These are phyloP conservation scores for Hanseniaspora opuntiae DNA, from an alignment of 805 yeast genomes.

Conservation along the genomic window DNA sequence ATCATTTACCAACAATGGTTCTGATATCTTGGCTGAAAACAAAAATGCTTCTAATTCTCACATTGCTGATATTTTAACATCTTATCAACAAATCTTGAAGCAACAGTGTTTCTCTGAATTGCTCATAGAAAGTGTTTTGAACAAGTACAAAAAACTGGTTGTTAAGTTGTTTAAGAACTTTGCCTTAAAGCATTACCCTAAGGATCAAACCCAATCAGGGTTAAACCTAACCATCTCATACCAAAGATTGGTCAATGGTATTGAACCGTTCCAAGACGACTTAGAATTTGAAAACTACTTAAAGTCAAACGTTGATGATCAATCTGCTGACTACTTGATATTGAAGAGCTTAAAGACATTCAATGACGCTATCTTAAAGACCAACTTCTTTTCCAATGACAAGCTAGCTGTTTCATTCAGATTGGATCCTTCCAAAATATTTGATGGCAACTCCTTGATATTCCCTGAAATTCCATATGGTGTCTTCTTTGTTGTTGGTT, in stretches of 20 bases:
- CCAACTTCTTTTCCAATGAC: slow-evolving; percentile 85
- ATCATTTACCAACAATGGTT: slow-evolving; percentile 10
- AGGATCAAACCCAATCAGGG: slow-evolving; percentile 16
- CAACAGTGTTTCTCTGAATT: slow-evolving; percentile 85
- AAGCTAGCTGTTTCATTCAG: slow-evolving; percentile 92
- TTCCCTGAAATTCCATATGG: slow-evolving; percentile 71
- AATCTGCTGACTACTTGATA: slow-evolving; percentile 64
- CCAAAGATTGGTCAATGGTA: slow-evolving; percentile 60
- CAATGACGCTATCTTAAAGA: slow-evolving; percentile 77
- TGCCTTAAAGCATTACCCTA: slow-evolving; percentile 69
- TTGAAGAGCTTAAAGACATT: slow-evolving; percentile 70
- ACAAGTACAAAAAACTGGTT: slow-evolving; percentile 54
- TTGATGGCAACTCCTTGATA: slow-evolving; percentile 40
- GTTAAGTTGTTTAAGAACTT: slow-evolving; percentile 78
- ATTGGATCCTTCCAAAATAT: slow-evolving; percentile 62
- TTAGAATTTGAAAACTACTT: slow-evolving; percentile 61
- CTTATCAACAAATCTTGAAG: slow-evolving; percentile 71
- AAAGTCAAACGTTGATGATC: slow-evolving; percentile 56
- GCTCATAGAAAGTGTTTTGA: slow-evolving; percentile 65
- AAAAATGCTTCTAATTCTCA: neutral
- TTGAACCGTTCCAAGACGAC: slow-evolving; percentile 60
- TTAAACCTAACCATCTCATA: slow-evolving; percentile 53
- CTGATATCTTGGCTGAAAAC: slow-evolving; percentile 1
- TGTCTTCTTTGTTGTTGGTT: slow-evolving; percentile 89
- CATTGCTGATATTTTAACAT: slow-evolving; percentile 37